phyloP scores from a whole-genome alignment of 192 early-diverging fungal genomes.

The Backusella liffmaniae region DNA sequence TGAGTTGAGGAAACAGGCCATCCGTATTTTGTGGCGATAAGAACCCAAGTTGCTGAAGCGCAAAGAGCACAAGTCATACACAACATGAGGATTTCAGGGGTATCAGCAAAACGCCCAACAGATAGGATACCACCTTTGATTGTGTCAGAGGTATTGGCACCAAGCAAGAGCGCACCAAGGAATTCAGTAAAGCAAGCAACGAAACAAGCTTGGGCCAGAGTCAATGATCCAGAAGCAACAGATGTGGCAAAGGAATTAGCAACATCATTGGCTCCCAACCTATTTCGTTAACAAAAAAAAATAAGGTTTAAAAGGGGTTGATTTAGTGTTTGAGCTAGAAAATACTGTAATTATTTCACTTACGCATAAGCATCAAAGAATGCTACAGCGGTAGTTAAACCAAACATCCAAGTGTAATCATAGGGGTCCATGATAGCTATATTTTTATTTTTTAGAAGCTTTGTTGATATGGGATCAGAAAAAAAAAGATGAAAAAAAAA shows the following conservation, averaged over 20 bases:
- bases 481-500: background rate
- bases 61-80: slow-evolving; percentile 81
- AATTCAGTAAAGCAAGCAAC: slow-evolving; percentile 87
- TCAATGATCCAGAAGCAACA: slow-evolving; percentile 78
- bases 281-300: slow-evolving; percentile 35
- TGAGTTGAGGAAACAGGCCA: slow-evolving; percentile 81
- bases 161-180: slow-evolving; percentile 73
- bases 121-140: slow-evolving; percentile 76
- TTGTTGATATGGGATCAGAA: background rate
- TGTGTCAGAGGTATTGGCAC: slow-evolving; percentile 69
- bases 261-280: slow-evolving; percentile 88
- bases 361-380: slow-evolving; percentile 63
- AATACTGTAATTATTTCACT: background rate
- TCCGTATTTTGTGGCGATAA: slow-evolving; percentile 64
- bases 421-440: slow-evolving; percentile 11
- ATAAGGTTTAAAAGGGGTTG: background rate
- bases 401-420: slow-evolving; percentile 67
- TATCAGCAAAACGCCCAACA: slow-evolving; percentile 48
- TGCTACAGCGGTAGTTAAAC: slow-evolving; percentile 60
- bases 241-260: slow-evolving; percentile 88
- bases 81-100: slow-evolving; percentile 79
- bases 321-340: background rate
- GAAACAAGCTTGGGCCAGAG: slow-evolving; percentile 65
- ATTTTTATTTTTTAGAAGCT: background rate
- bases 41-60: slow-evolving; percentile 75